Evolutionary conservation across 306 rosid genomes (phyloP).

Genomic region (Hippophae gyantsensis): DNA sequence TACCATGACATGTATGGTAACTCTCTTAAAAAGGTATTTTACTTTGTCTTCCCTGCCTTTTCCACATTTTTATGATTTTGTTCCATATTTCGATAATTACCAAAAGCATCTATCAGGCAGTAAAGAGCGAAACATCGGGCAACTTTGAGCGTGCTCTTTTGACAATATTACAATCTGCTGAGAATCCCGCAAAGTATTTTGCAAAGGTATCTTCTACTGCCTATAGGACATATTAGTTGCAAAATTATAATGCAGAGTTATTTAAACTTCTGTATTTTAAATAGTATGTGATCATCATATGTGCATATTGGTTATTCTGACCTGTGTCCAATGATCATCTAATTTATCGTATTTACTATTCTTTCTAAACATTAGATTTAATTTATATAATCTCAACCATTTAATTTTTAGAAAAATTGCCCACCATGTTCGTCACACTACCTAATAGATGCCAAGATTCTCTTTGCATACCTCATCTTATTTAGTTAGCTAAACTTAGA

Average conservation of each 20-base stretch:
- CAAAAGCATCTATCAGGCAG: conserved; percentile 31
- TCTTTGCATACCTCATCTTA: too few relatives aligned
- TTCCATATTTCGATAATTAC: background rate
- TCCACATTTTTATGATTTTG: background rate
- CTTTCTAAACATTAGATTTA: too few relatives aligned
- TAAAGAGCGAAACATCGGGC: conserved; percentile 75
- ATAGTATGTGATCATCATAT: too few relatives aligned
- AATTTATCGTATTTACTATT: too few relatives aligned
- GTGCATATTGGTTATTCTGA: too few relatives aligned
- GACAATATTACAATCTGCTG: conserved; percentile 57
- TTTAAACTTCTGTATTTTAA: background rate
- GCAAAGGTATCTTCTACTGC: conserved; percentile 45
- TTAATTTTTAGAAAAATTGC: too few relatives aligned
- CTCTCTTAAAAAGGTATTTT: conserved; percentile 49
- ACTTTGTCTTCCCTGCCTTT: background rate
- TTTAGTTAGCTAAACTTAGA: too few relatives aligned
- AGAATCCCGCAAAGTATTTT: conserved; percentile 62
- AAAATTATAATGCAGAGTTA: background rate
- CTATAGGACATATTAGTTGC: too few relatives aligned
- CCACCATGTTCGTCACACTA: too few relatives aligned
- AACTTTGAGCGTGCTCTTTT: conserved; percentile 47
- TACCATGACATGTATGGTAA: conserved; percentile 46
- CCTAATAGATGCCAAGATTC: too few relatives aligned
- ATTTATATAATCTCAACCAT: too few relatives aligned
- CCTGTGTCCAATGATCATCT: too few relatives aligned